Base-by-base conservation (phyloP, 1,139 yeast species). In the Kurtzmaniella quercitrusa region DNA sequence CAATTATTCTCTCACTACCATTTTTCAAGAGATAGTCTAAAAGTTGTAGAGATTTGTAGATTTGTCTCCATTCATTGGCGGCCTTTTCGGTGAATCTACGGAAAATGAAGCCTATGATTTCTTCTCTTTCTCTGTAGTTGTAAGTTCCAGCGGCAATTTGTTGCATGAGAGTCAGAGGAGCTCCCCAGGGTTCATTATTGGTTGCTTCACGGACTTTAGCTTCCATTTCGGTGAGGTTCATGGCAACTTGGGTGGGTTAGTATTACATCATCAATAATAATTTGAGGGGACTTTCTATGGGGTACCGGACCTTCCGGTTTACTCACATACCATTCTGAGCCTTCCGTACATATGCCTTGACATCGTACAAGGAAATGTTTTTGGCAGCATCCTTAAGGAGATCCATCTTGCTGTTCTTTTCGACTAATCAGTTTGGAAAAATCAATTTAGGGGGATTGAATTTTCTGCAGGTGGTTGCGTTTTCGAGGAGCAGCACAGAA, bases 171-270 rank as follows among this genome's bases (percentile, higher is more conserved):
- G 96, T 79, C 4, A 94, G 79, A 2, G 95, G 82, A 2, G 97
- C 95, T n/a, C 98, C 98, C 99, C 99, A 93, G 2, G 98, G 98
- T 65, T 93, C 99, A 62, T 93, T 93, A 63, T 93, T 93, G 45
- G 98, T 93, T 40, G 98, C 98, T 64, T 93, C 98, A 50, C 98
- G 82, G 17, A 90, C 98, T 65, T 87, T 90, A 40, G 96, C 85
- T 67, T 93, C 98, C 85, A 88, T 90, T 52, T 89, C 97, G 11
- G 96, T 88, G 64, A 88, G 83, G 66, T 91, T 93, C 77, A 90
- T 81, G 53, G 95, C 96, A 37, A 89, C 76, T 68, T 50, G 9
- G 19, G n/a, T n/a, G n/a, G 33, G 51, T 51, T 51, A 50, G 53
- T 50, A 46, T 16, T n/a, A n/a, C n/a, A n/a, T n/a, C n/a, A n/a